Conservation (phyloP, 352 stramenopile species). For the Blastocystis sp. region DNA sequence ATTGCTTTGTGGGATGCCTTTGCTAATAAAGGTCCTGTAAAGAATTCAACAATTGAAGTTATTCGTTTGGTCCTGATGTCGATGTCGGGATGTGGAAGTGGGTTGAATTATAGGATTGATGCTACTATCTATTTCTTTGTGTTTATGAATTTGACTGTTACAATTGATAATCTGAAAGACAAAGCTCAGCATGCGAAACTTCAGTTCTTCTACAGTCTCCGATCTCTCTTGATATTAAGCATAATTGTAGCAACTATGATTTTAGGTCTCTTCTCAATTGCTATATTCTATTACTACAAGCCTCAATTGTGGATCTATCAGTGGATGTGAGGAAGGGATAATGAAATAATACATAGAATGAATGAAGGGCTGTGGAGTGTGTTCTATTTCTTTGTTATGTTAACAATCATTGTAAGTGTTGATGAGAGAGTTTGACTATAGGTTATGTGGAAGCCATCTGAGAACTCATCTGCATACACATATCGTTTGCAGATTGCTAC, state of each 20-base stretch:
- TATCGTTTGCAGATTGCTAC: slow-evolving; percentile 62
- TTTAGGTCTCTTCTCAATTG: neutral
- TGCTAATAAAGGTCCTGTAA: neutral
- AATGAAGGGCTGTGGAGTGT: slow-evolving; percentile 57
- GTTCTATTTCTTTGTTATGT: slow-evolving; percentile 63
- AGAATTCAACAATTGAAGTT: neutral
- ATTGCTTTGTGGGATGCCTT: neutral
- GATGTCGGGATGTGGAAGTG: neutral
- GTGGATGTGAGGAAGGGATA: slow-evolving; percentile 23
- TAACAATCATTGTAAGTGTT: too few relatives aligned
- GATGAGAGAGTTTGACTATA: too few relatives aligned
- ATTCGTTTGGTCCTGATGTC: neutral
- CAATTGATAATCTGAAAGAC: neutral
- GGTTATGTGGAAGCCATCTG: slow-evolving; percentile 53
- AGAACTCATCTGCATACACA: slow-evolving; percentile 50
- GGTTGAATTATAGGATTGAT: slow-evolving; percentile 8
- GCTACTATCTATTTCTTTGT: slow-evolving; percentile 62
- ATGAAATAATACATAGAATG: slow-evolving; percentile 7
- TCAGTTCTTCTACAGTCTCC: neutral
- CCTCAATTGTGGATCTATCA: slow-evolving; percentile 54
- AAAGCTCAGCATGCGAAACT: slow-evolving; percentile 35
- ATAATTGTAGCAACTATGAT: slow-evolving; percentile 1
- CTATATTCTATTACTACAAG: neutral
- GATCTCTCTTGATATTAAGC: neutral
- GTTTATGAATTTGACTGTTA: slow-evolving; percentile 13